A percentile compares a stretch with the other conserved stretches of the same genome.
Evolutionary conservation across 2,329 filamentous ascomycete genomes (phyloP).

Genomic region (Colletotrichum orchidophilum): DNA sequence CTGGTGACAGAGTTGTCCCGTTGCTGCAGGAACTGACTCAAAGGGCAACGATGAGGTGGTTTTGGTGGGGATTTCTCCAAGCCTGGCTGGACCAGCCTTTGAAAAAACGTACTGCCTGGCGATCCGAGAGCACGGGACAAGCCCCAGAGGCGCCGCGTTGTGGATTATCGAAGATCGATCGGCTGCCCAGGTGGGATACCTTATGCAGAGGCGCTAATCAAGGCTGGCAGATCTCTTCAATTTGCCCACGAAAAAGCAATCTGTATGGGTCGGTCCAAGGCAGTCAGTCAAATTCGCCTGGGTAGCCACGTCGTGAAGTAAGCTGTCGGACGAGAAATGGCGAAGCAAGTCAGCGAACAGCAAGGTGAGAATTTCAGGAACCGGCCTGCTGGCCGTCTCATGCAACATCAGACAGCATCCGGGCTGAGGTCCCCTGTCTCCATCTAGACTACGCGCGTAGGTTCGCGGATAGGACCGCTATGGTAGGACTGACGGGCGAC

Average conservation of each 20-base stretch:
- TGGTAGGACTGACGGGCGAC: background rate
- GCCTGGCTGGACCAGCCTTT: background rate
- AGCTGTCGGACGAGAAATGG: background rate
- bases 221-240: background rate
- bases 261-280: background rate
- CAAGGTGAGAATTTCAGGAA: background rate
- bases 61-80: background rate
- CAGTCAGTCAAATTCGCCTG: background rate
- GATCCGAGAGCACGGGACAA: constrained; percentile 5
- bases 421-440: background rate
- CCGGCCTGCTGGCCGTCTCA: background rate
- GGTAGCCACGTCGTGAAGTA: background rate
- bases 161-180: constrained; percentile 3
- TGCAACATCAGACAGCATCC: background rate
- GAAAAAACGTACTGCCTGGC: background rate
- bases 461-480: background rate
- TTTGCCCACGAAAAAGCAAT: background rate
- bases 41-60: background rate
- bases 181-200: background rate
- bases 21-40: constrained; percentile 9
- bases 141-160: background rate
- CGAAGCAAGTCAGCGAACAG: background rate
- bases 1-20: background rate
- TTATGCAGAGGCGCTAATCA: background rate
- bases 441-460: background rate